A percentile compares a stretch with the other conserved stretches of the same genome.
phyloP scores from a whole-genome alignment of 768 basidiomycete genomes.

The Pleurotus ostreatus region DNA sequence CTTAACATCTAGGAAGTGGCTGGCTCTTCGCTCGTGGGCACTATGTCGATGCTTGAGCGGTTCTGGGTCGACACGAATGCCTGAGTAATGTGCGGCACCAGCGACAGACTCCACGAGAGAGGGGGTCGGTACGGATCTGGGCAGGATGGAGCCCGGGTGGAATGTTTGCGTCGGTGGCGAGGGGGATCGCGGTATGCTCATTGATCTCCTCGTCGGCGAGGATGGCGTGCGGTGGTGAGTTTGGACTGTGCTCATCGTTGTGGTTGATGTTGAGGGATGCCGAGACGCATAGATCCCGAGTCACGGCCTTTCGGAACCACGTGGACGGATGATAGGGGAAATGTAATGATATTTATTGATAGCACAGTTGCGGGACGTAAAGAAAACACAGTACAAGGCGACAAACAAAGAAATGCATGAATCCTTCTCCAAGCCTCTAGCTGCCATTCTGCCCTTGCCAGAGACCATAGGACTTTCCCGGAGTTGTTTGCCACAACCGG shows the following conservation, averaged over 20 bases:
- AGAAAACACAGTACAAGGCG: background rate
- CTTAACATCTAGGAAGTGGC: constrained; percentile 31
- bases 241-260: background rate
- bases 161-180: constrained; percentile 41
- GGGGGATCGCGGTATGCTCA: constrained; percentile 23
- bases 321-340: background rate
- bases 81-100: constrained; percentile 61
- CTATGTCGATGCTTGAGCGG: constrained; percentile 31
- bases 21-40: constrained; percentile 27
- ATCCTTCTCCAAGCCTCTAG: constrained; percentile 22
- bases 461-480: constrained; percentile 87
- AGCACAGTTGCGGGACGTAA: no score
- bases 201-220: constrained; percentile 14
- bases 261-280: background rate
- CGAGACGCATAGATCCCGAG: background rate
- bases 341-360: no score
- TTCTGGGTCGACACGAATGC: constrained; percentile 37
- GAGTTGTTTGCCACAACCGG: constrained; percentile 95
- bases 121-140: constrained; percentile 41
- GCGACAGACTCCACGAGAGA: constrained; percentile 55
- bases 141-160: constrained; percentile 36
- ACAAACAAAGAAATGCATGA: background rate
- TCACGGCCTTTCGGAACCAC: background rate
- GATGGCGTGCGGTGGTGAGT: constrained; percentile 16
- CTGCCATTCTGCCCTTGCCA: constrained; percentile 69